Conservation (phyloP, 805 yeast species). For the Starmera dryadoides region DNA sequence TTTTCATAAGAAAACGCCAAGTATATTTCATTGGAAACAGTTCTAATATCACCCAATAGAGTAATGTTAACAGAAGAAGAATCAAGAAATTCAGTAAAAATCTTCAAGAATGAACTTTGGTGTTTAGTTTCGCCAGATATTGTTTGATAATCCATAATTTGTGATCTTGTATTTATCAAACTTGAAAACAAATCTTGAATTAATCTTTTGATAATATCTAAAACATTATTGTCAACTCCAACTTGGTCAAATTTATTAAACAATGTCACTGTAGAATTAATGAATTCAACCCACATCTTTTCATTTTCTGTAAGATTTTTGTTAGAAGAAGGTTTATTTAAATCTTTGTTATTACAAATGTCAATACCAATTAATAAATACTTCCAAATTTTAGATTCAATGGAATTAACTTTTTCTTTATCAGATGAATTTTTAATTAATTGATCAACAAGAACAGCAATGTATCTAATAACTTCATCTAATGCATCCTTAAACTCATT, state of each 20-base stretch:
- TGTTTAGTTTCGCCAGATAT: slow-evolving; percentile 13
- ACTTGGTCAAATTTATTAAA: slow-evolving; percentile 22
- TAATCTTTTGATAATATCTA: slow-evolving; percentile 30
- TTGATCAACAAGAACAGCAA: slow-evolving; percentile 7
- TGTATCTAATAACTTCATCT: slow-evolving; percentile 12
- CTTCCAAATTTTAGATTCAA: slow-evolving; percentile 28
- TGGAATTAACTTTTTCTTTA: slow-evolving; percentile 4
- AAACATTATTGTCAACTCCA: slow-evolving; percentile 7
- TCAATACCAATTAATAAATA: slow-evolving; percentile 26
- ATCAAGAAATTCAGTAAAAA: slow-evolving; percentile 48
- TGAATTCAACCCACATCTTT: slow-evolving; percentile 30
- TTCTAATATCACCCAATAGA: slow-evolving; percentile 51
- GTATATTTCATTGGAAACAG: slow-evolving; percentile 55
- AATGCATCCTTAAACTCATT: slow-evolving; percentile 16
- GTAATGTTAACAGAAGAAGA: slow-evolving; percentile 39
- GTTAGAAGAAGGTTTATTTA: slow-evolving; percentile 2
- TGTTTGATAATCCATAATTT: slow-evolving; percentile 13
- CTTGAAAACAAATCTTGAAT: slow-evolving; percentile 35
- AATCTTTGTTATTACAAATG: slow-evolving; percentile 20
- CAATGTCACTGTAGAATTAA: slow-evolving; percentile 30
- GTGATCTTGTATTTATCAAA: slow-evolving; percentile 26
- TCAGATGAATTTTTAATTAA: slow-evolving; percentile 8
- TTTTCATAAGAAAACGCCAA: slow-evolving; percentile 60
- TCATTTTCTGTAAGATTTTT: slow-evolving; percentile 23
- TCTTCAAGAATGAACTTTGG: slow-evolving; percentile 39